Base-by-base conservation (phyloP, 2,329 filamentous ascomycete genomes). In the Aureobasidium namibiae region DNA sequence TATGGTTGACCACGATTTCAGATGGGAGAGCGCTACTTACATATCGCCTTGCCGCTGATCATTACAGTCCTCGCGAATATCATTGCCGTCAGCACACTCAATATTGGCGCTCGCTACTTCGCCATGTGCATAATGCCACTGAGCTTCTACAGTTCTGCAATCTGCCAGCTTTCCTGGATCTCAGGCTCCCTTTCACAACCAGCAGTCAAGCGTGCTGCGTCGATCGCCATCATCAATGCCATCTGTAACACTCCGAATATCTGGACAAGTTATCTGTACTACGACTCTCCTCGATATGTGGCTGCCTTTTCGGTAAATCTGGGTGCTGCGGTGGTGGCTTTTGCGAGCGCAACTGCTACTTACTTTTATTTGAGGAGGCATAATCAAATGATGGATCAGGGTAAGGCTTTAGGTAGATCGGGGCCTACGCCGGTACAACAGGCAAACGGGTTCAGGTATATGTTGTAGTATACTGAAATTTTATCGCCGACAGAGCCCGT, bases 81-180 rank as follows among this genome's bases (percentile, higher is more conserved):
- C 44, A 62, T 72, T 11, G 67, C 66, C 4, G 69, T 65, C 8
- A 63, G 65, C 11, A 71, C 65, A 9, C 66, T 64, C 9, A 62
- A 64, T 8, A 59, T 63, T 2, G 68, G 67, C 8, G 64, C 69
- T 9, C 64, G 69, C 11, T 71, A 70, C 59, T 63, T 70, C 2
- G 67, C 67, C n/a, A 70, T 70, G 67, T 67, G 69, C 64, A 56
- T 70, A 2, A 68, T 70, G 74, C 74, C 82, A 1, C 24, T 44
- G 41, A 36, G 33, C 13, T 72, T 84, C 8, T 87, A 87, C 66
- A 76, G 78, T 2, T 80, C 80, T 33, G 88, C 82, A 65, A 84
- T 86, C 2, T 82, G 88, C 2, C 78, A 80, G 1, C 75, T 87
- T 4, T 72, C 74, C 3, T 81, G 80, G 80, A 79, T 82, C 50